These are phyloP conservation scores for Balamuthia mandrillaris DNA, from an alignment of 208 protist genomes.

Conservation along the genomic window DNA sequence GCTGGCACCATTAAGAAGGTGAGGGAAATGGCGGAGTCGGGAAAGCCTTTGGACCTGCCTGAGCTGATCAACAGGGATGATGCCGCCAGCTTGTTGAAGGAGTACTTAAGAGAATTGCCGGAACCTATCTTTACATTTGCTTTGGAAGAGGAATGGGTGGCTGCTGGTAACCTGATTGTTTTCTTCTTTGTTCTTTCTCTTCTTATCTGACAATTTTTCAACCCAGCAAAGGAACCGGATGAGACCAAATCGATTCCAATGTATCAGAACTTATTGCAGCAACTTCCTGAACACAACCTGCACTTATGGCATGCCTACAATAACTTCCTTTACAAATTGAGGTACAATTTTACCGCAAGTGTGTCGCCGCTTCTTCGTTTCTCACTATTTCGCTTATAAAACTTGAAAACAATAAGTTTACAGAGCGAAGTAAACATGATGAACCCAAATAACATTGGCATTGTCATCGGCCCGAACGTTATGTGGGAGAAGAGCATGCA, in stretches of 20 bases:
- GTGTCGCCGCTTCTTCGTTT: too few relatives aligned
- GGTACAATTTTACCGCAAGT: too few relatives aligned
- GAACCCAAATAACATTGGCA: slow-evolving; percentile 34
- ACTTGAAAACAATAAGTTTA: too few relatives aligned
- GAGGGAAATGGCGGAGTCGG: background rate
- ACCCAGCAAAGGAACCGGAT: background rate
- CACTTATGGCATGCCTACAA: slow-evolving; percentile 20
- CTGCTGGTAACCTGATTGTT: background rate
- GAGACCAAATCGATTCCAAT: background rate
- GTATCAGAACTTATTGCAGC: background rate
- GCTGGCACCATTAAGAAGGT: slow-evolving; percentile 15
- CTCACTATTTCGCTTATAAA: too few relatives aligned
- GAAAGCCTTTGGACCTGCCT: background rate
- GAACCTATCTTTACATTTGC: slow-evolving; percentile 21
- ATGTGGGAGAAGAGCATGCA: slow-evolving; percentile 2
- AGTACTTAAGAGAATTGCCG: slow-evolving; percentile 31
- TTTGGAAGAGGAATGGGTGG: background rate
- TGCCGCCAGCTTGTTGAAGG: slow-evolving; percentile 6
- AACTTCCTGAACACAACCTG: slow-evolving; percentile 20
- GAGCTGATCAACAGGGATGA: background rate
- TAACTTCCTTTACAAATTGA: slow-evolving; percentile 25
- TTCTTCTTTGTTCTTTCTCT: background rate
- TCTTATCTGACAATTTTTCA: background rate
- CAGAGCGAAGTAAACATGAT: slow-evolving; percentile 39
- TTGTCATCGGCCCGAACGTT: slow-evolving; percentile 38